Evolutionary conservation across 352 stramenopile species (phyloP).

Genomic region (Globisporangium solare): DNA sequence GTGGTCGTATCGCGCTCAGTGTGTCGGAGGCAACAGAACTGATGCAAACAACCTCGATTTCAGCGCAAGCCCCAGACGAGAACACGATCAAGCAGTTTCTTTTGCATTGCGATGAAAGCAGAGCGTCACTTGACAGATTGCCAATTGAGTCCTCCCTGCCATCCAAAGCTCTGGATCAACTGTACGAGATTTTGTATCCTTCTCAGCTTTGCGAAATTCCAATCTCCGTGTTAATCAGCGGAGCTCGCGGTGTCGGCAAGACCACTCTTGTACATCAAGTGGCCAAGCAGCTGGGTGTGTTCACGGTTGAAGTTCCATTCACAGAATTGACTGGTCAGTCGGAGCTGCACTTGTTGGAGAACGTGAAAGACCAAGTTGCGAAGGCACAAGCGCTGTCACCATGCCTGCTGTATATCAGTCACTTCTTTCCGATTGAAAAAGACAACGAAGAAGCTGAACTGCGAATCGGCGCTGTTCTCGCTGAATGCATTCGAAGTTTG

Average conservation of each 20-base stretch:
- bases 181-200: conserved; percentile 70
- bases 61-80: conserved; percentile 49
- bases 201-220: conserved; percentile 62
- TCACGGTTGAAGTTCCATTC: conserved; percentile 72
- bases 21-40: conserved; percentile 65
- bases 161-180: conserved; percentile 31
- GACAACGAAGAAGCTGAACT: conserved; percentile 73
- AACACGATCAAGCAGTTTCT: conserved; percentile 47
- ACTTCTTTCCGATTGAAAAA: conserved; percentile 73
- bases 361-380: conserved; percentile 59
- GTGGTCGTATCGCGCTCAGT: conserved; percentile 31
- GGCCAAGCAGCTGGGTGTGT: conserved; percentile 58
- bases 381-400: conserved; percentile 64
- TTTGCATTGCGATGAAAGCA: conserved; percentile 16
- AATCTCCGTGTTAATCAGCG: conserved; percentile 66
- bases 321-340: conserved; percentile 68
- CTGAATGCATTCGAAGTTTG: conserved; percentile 60
- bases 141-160: conserved; percentile 24
- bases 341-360: conserved; percentile 70
- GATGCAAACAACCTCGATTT: conserved; percentile 53
- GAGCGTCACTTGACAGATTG: background rate
- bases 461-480: conserved; percentile 52
- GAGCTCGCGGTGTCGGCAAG: conserved; percentile 66
- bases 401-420: conserved; percentile 79
- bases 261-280: conserved; percentile 65